Evolutionary conservation across 345 rosid genomes (phyloP), one percentile per base, ranked within the genome.

Genomic region (Angophora floribunda): DNA sequence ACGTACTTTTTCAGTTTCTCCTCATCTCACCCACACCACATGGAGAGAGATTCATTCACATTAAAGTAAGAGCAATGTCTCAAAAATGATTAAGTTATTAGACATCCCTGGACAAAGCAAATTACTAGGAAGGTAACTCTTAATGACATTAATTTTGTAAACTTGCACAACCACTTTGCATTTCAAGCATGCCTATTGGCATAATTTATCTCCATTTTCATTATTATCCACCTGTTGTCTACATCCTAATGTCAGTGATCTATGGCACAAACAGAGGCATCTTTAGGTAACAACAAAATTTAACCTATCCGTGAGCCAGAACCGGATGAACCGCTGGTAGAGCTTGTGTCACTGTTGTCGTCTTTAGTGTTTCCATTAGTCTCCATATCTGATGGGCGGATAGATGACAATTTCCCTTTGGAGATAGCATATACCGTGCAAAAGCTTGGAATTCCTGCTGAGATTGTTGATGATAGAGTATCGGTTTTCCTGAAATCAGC

Each of bases 391-490:
- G 98, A 95, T 75, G 97, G 97, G 52, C 98, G 95, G 86, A 97
- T 92, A 2, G 98, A 95, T 89, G 93, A 88, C 87, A 97, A 87
- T 88, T 96, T 95, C 87, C 96, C 98, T 89, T 94, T 95, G 13
- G 97, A 96, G 89, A 96, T 92, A 28, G 93, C 96, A 87, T 95
- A 97, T 52, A 97, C 95, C 1, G 98, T 95, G 87, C 99, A 97
- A 90, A 93, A 96, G 86, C 90, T 93, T 19, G 99, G 99, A 45
- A 91, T 91, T 86, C 91, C 89, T 2, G 87, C 91, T 0, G 99
- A 93, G 78, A 97, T 96, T 93, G 93, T 86, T 1, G 96, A 93
- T 44, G 99, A 93, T 85, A 96, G 87, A 82, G 89, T 90, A 86
- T 91, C 94, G 10, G 87, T 75, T 88, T 88, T 94, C 97, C 97